phyloP scores from a whole-genome alignment of 257 asterid species.

The Solanum clarkiae region DNA sequence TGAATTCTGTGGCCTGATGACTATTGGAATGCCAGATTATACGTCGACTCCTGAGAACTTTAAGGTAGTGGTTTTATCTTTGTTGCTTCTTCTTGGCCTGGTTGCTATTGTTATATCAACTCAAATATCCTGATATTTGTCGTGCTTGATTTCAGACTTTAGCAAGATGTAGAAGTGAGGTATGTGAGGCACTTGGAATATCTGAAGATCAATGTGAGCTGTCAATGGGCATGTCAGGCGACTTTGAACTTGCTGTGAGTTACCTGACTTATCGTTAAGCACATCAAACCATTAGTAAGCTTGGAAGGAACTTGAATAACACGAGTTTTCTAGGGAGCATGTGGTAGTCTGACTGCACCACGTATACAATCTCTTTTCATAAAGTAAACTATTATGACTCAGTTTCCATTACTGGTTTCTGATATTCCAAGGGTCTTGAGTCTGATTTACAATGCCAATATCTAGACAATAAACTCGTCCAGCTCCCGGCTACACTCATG shows the following conservation, averaged over 20 bases:
- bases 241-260: constrained; percentile 93
- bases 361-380: not conserved
- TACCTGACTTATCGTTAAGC: not conserved
- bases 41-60: constrained; percentile 96
- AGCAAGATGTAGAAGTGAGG: constrained; percentile 66
- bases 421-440: not conserved
- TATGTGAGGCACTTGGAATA: constrained; percentile 65
- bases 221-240: constrained; percentile 99
- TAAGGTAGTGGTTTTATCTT: constrained; percentile 38
- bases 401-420: not conserved
- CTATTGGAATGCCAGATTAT: constrained; percentile 94
- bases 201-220: constrained; percentile 66
- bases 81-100: not conserved
- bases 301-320: not conserved
- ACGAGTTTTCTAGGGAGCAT: not conserved
- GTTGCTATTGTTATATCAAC: not conserved
- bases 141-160: constrained; percentile 41
- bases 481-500: not conserved
- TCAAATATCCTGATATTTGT: constrained; percentile 1
- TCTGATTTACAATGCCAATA: not conserved
- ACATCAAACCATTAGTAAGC: not conserved
- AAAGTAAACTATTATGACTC: not conserved
- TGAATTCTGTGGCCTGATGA: constrained; percentile 86
- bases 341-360: not conserved
- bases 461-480: not conserved